Evolutionary conservation across 169 alveolate genomes (phyloP), one percentile per base, ranked within the genome.

Genomic region (Theileria luwenshuni): DNA sequence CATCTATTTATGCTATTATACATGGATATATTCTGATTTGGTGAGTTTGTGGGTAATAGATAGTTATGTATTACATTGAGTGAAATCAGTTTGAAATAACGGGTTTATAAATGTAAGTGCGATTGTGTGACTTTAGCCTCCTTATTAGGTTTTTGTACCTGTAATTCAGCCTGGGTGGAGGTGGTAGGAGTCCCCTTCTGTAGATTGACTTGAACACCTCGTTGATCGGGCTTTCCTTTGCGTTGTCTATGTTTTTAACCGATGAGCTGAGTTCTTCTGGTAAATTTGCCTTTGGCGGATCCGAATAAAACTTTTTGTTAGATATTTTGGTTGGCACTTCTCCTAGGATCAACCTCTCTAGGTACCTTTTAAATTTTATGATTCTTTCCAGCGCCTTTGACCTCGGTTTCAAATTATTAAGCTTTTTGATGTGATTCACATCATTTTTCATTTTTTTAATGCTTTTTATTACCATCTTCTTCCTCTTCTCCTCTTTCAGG

Each of bases 161-260:
- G 15, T 12, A 42, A 23, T 65, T 69, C 10, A 76, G 19, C 49
- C 38, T 74, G 7, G 86, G 86, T 21, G 79, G 86, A 19, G 86
- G 74, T 3, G 86, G 86, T 21, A 76, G 65, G 3, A 76, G 79
- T 32, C 86, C 86, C 3, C 86, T 33, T 21, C 86, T 42, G 72
- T 76, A 76, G 35, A 76, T 76, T 19, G 86, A 76, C 6, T 61
- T 61, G 35, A 56, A 30, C 41, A 76, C 74, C 52, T 59, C 30
- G 42, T 62, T 69, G 60, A 76, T 60, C 38, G 86, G 65, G 67
- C 68, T 69, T 21, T 45, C 35, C 5, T 62, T 23, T 21, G 25
- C 58, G 41, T 43, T 41, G 3, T 62, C 32, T 1, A 62, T 41
- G 25, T 45, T 45, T 67, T 61, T 69, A n/a, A 62, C 28, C 32